Evolutionary conservation across 169 alveolate species (phyloP).

Genomic region (Babesia divergens): DNA sequence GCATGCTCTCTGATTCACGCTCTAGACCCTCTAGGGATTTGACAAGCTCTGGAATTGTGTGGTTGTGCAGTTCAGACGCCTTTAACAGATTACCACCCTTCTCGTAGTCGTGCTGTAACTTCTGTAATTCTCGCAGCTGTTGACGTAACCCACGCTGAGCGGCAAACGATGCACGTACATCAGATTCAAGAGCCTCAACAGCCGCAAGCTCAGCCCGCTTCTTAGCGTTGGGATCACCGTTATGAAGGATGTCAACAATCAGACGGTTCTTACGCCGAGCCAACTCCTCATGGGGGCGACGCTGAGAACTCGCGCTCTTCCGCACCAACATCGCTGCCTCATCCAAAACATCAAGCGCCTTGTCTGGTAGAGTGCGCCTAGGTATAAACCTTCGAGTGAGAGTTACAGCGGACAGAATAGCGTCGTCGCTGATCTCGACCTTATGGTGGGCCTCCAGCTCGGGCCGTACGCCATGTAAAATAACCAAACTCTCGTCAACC

Average conservation of each 20-base stretch:
- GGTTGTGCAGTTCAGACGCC: conserved; percentile 13
- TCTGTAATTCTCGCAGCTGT: conserved; percentile 43
- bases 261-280: neutral
- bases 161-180: neutral
- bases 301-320: neutral
- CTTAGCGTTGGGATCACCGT: neutral
- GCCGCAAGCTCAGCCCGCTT: neutral
- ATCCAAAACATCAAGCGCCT: conserved; percentile 65
- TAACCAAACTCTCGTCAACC: conserved; percentile 43
- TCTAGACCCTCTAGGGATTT: neutral
- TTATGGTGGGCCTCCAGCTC: conserved; percentile 51
- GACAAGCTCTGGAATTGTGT: neutral
- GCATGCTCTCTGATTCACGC: neutral
- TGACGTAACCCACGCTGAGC: neutral
- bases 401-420: conserved; percentile 58
- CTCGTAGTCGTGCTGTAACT: conserved; percentile 15
- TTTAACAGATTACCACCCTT: conserved; percentile 4
- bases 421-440: conserved; percentile 55
- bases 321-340: conserved; percentile 61
- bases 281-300: neutral
- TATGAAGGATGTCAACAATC: neutral
- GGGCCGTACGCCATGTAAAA: conserved; percentile 56
- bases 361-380: conserved; percentile 59
- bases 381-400: conserved; percentile 56
- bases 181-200: neutral